A percentile compares a stretch with the other conserved stretches of the same genome.
Conservation (phyloP, 2,329 filamentous ascomycete species). For the Monilinia polystroma region DNA sequence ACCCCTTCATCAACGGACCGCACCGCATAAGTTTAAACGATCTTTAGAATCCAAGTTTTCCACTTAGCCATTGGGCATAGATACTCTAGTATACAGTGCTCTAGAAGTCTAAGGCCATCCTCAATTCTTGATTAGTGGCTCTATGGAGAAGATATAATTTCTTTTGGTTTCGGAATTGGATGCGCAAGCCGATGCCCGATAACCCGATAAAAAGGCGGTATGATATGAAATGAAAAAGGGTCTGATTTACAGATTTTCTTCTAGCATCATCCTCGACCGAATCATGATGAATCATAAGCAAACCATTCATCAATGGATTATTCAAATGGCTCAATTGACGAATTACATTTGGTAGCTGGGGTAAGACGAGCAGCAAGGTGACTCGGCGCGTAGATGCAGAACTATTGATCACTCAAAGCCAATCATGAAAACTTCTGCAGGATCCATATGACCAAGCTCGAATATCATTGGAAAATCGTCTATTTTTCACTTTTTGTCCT, state of each 20-base stretch:
- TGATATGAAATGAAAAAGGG: slow-evolving; percentile 11
- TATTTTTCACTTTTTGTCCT: slow-evolving; percentile 6
- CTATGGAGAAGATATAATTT: background rate
- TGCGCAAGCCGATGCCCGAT: slow-evolving; percentile 9
- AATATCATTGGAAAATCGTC: slow-evolving; percentile 27
- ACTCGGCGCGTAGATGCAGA: slow-evolving; percentile 34
- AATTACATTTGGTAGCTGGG: slow-evolving; percentile 28
- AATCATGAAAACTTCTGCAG: slow-evolving; percentile 26
- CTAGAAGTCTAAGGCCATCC: background rate
- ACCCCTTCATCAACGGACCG: slow-evolving; percentile 21
- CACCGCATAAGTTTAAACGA: slow-evolving; percentile 11
- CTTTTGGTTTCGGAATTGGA: slow-evolving; percentile 10
- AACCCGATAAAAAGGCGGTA: slow-evolving; percentile 11
- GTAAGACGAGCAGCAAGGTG: slow-evolving; percentile 10
- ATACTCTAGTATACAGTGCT: background rate
- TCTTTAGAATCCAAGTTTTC: background rate
- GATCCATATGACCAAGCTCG: slow-evolving; percentile 22
- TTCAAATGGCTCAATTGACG: slow-evolving; percentile 26
- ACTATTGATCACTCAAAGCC: slow-evolving; percentile 24
- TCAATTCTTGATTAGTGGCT: slow-evolving; percentile 11
- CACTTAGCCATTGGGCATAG: background rate
- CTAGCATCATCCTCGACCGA: slow-evolving; percentile 8
- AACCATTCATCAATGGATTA: slow-evolving; percentile 5
- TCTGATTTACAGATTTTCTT: slow-evolving; percentile 15
- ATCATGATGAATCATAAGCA: slow-evolving; percentile 11